Conservation (phyloP, 169 alveolate species). For the Perkinsus olseni region DNA sequence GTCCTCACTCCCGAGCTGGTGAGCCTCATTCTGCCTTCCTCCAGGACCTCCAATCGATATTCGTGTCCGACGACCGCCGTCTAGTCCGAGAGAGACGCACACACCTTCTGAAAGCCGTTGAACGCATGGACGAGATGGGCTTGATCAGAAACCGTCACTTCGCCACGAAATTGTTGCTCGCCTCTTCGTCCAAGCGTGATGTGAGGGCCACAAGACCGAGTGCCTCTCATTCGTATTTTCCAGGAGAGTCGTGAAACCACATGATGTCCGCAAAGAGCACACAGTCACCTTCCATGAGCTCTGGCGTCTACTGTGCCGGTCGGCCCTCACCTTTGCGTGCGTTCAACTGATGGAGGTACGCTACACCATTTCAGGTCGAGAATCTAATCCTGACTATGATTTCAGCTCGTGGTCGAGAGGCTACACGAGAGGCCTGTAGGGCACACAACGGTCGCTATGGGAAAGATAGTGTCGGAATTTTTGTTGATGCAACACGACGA, state of each 20-base stretch:
- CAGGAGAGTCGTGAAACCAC: not conserved
- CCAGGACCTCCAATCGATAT: not conserved
- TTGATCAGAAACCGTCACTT: not conserved
- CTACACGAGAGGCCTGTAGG: not conserved
- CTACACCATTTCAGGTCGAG: not conserved
- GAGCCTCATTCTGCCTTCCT: not conserved
- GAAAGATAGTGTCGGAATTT: not conserved
- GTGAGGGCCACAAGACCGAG: not conserved
- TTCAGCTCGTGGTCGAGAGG: not conserved
- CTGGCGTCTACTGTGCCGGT: not conserved
- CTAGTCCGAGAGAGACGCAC: not conserved
- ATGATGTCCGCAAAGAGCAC: not conserved
- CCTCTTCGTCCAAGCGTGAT: not conserved
- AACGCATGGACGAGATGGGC: not conserved
- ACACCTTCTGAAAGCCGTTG: not conserved
- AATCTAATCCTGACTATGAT: no score
- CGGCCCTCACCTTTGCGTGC: not conserved
- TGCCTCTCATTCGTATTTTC: not conserved
- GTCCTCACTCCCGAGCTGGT: not conserved
- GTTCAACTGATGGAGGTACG: not conserved
- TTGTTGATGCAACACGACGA: not conserved
- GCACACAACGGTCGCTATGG: not conserved
- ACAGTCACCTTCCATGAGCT: not conserved
- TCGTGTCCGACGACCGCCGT: not conserved
- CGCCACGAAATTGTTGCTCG: not conserved